Evolutionary conservation across 2,329 filamentous ascomycete genomes (phyloP).

Genomic region (Harringtonia lauricola): DNA sequence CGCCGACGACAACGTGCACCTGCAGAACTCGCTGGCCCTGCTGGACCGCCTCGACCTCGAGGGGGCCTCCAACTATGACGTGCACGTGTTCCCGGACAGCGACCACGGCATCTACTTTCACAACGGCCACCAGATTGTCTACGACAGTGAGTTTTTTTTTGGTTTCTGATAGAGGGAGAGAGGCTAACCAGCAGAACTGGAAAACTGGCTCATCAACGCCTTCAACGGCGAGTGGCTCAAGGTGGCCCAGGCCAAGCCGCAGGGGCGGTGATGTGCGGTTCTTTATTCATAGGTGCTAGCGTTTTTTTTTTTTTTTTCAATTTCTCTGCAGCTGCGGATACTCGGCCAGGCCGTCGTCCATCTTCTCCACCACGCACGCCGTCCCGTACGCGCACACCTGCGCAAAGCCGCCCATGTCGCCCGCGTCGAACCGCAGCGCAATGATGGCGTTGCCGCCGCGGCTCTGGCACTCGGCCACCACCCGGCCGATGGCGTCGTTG

Average conservation of each 20-base stretch:
- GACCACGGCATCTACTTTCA: conserved; percentile 95
- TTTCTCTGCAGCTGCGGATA: conserved; percentile 15
- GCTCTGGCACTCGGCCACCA: conserved; percentile 44
- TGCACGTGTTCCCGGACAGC: conserved; percentile 92
- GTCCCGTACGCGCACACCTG: conserved; percentile 52
- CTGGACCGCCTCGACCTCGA: conserved; percentile 77
- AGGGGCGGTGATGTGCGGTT: conserved; percentile 9
- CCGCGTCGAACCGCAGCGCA: conserved; percentile 45
- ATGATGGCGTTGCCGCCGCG: conserved; percentile 51
- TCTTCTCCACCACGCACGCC: conserved; percentile 44
- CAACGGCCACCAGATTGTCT: conserved; percentile 82
- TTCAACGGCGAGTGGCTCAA: conserved; percentile 94
- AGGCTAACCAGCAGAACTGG: conserved; percentile 50
- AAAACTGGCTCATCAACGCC: conserved; percentile 89
- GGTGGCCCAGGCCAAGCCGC: conserved; percentile 37
- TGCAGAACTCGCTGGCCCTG: conserved; percentile 84
- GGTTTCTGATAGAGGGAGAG: background rate
- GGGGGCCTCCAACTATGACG: conserved; percentile 84
- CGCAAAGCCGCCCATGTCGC: conserved; percentile 41
- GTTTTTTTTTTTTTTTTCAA: background rate
- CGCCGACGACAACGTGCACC: conserved; percentile 95
- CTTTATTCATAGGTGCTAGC: too few relatives aligned
- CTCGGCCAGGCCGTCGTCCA: conserved; percentile 23
- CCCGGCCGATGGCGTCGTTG: conserved; percentile 44
- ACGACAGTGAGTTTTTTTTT: conserved; percentile 61